Evolutionary conservation across 495 filamentous ascomycete species (phyloP).

Genomic region (Glutinoglossum americanum): DNA sequence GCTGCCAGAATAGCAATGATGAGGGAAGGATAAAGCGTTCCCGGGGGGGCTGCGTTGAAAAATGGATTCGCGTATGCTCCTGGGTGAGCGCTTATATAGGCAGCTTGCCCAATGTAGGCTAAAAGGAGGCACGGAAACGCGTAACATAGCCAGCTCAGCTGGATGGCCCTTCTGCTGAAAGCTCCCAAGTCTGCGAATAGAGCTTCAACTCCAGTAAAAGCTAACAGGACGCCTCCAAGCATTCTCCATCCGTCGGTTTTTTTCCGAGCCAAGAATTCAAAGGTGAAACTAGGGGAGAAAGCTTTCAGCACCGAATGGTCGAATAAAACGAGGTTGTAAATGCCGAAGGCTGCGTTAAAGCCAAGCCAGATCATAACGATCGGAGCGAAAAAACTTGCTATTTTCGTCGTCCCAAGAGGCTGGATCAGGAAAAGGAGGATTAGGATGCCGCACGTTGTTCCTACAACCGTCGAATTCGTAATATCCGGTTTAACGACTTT

Average conservation of each 20-base stretch:
- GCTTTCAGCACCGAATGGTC: conserved; percentile 41
- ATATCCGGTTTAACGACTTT: conserved; percentile 28
- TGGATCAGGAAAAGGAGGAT: conserved; percentile 47
- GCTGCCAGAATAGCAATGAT: conserved; percentile 46
- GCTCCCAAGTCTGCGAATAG: conserved; percentile 56
- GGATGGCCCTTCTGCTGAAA: conserved; percentile 35
- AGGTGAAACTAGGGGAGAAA: conserved; percentile 42
- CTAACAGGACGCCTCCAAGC: conserved; percentile 46
- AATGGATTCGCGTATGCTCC: conserved; percentile 48
- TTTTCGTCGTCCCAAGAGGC: conserved; percentile 43
- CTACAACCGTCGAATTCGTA: conserved; percentile 34
- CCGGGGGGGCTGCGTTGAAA: conserved; percentile 42
- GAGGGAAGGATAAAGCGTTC: conserved; percentile 41
- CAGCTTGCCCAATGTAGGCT: conserved; percentile 53
- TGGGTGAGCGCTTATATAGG: conserved; percentile 39
- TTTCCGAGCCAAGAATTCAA: conserved; percentile 38
- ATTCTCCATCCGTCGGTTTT: conserved; percentile 38
- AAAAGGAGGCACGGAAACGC: conserved; percentile 46
- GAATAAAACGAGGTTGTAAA: conserved; percentile 41
- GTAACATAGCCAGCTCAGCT: conserved; percentile 41
- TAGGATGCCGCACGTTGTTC: conserved; percentile 44
- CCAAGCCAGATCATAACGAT: conserved; percentile 53
- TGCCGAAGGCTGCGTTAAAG: conserved; percentile 43
- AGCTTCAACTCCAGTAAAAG: conserved; percentile 52
- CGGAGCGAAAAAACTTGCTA: conserved; percentile 42